Evolutionary conservation across 2,329 filamentous ascomycete species (phyloP).

Genomic region (Aspergillus candidus): DNA sequence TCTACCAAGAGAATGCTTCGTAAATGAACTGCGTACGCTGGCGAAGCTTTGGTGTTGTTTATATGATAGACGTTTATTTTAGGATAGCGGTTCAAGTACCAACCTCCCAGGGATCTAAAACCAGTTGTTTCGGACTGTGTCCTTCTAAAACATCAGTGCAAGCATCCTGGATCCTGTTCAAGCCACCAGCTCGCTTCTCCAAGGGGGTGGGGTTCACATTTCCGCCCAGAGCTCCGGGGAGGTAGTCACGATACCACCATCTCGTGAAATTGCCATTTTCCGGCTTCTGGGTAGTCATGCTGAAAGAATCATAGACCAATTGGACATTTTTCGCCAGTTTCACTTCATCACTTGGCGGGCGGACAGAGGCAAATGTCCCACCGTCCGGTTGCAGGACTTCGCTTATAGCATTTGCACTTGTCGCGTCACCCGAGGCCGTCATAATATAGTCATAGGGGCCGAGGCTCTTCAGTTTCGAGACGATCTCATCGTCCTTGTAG

Average conservation of each 20-base stretch:
- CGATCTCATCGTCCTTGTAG: not conserved
- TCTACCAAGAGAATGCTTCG: too few species aligned
- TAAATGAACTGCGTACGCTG: too few species aligned
- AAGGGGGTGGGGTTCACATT: not conserved
- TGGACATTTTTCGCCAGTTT: not conserved
- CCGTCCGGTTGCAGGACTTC: not conserved
- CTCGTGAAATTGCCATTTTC: not conserved
- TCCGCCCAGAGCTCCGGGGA: not conserved
- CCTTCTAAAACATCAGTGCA: too few species aligned
- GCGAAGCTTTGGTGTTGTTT: too few species aligned
- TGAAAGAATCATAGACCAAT: not conserved
- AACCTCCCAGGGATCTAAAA: too few species aligned
- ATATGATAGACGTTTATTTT: too few species aligned
- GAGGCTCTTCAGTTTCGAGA: not conserved
- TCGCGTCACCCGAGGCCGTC: not conserved
- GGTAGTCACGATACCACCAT: conserved; percentile 3
- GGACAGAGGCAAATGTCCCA: not conserved
- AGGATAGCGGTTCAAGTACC: too few species aligned
- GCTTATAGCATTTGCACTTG: not conserved
- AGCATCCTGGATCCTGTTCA: too few species aligned
- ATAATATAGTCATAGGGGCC: conserved; percentile 1
- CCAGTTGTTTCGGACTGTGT: too few species aligned
- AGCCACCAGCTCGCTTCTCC: too few species aligned
- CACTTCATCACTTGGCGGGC: not conserved
- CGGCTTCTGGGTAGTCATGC: conserved; percentile 1